A percentile compares a stretch with the other conserved stretches of the same genome.
phyloP scores from a whole-genome alignment of 805 yeast species.

The Wickerhamiella sergipiensis region DNA sequence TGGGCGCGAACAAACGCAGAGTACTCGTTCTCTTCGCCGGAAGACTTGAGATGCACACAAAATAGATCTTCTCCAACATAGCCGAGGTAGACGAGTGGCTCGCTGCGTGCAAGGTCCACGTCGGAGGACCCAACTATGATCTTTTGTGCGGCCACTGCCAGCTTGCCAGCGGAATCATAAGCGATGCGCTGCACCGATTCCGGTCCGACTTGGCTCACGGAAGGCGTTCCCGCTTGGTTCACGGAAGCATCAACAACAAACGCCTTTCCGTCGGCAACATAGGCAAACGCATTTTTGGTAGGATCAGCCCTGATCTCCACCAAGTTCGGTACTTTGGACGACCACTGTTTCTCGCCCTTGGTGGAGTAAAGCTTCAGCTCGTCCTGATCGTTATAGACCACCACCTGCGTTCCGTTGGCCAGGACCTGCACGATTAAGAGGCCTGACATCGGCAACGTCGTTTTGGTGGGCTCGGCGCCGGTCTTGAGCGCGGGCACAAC shows the following conservation, averaged over 20 bases:
- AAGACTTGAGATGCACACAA: neutral
- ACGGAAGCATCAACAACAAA: neutral
- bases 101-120: neutral
- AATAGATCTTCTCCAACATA: neutral
- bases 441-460: neutral
- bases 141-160: neutral
- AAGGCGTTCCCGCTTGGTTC: too few relatives aligned
- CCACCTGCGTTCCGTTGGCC: conserved; percentile 10
- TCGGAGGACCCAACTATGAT: neutral
- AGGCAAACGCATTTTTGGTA: conserved; percentile 1
- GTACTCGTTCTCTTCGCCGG: conserved; percentile 3
- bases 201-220: too few relatives aligned
- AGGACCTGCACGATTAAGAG: conserved; percentile 5
- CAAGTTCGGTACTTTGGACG: neutral
- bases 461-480: neutral
- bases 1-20: neutral
- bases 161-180: neutral
- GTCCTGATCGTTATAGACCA: conserved; percentile 1
- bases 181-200: neutral
- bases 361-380: conserved; percentile 1
- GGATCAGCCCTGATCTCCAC: conserved; percentile 1
- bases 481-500: conserved; percentile 1
- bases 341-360: conserved; percentile 4
- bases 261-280: neutral
- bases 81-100: neutral